These are phyloP conservation scores for Coniophora puteana DNA, from an alignment of 1,284 basidiomycete species.

Conservation along the genomic window DNA sequence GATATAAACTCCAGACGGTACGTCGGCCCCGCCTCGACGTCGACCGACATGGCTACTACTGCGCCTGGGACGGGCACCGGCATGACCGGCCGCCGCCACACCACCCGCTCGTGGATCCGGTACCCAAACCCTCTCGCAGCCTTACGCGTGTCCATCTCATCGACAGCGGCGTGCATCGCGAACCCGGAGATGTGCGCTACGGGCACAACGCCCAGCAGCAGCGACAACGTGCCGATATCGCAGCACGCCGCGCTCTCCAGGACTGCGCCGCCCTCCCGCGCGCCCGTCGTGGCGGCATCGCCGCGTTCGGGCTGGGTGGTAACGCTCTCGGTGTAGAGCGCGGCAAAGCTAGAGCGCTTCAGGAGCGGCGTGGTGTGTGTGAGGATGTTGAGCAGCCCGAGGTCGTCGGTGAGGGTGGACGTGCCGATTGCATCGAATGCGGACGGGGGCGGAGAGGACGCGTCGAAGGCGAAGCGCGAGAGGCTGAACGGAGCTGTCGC, in stretches of 20 bases:
- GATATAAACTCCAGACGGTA: conserved; percentile 27
- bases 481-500: conserved; percentile 34
- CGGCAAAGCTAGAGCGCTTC: conserved; percentile 21
- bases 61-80: background rate
- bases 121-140: background rate
- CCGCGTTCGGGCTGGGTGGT: conserved; percentile 26
- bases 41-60: too few relatives aligned
- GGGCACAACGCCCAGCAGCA: conserved; percentile 41
- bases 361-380: conserved; percentile 36
- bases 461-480: conserved; percentile 29
- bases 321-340: conserved; percentile 43
- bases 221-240: conserved; percentile 34
- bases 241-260: too few relatives aligned
- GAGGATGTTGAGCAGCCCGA: conserved; percentile 50
- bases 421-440: conserved; percentile 52
- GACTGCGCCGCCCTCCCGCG: too few relatives aligned
- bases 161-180: conserved; percentile 36
- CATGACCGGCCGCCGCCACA: conserved; percentile 22
- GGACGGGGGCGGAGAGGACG: conserved; percentile 27
- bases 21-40: too few relatives aligned
- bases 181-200: conserved; percentile 38
- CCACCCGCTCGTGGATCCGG: conserved; percentile 37
- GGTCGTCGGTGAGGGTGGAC: conserved; percentile 47
- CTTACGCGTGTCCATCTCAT: conserved; percentile 32
- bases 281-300: conserved; percentile 29